Evolutionary conservation across 768 basidiomycete species (phyloP).

Genomic region (Suillus subluteus): DNA sequence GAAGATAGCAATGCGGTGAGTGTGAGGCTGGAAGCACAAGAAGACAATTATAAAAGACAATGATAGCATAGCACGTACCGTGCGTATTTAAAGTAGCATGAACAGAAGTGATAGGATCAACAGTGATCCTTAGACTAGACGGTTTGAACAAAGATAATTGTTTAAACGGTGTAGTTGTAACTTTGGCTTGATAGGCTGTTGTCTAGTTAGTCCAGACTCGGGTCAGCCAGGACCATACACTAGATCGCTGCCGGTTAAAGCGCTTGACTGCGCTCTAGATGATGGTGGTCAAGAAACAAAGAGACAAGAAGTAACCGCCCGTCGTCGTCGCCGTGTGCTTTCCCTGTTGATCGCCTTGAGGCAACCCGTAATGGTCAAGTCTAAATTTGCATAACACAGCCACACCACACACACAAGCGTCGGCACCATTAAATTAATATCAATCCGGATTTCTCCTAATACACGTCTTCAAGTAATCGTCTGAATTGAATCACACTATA

Average conservation of each 20-base stretch:
- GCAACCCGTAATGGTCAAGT: background rate
- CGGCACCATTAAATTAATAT: background rate
- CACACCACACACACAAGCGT: background rate
- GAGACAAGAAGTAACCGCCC: background rate
- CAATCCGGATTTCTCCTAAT: conserved; percentile 2
- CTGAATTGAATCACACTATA: background rate
- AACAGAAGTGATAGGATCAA: conserved; percentile 11
- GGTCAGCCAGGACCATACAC: conserved; percentile 7
- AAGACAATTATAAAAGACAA: conserved; percentile 11
- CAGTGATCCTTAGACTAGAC: background rate
- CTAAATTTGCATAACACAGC: conserved; percentile 5
- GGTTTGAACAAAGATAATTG: background rate
- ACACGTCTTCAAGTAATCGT: too few species aligned
- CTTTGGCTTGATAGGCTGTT: background rate
- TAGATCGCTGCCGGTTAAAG: background rate
- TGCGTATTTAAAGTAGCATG: conserved; percentile 23
- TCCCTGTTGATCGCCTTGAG: background rate
- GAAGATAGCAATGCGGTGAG: conserved; percentile 27
- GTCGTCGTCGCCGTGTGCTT: conserved; percentile 9
- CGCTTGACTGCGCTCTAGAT: background rate
- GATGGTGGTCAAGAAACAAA: conserved; percentile 11
- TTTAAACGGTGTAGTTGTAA: background rate
- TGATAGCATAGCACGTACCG: conserved; percentile 26
- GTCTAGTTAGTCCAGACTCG: background rate
- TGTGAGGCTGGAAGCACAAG: conserved; percentile 27